Conservation (phyloP, 495 filamentous ascomycete species). For the Rhypophila decipiens region DNA sequence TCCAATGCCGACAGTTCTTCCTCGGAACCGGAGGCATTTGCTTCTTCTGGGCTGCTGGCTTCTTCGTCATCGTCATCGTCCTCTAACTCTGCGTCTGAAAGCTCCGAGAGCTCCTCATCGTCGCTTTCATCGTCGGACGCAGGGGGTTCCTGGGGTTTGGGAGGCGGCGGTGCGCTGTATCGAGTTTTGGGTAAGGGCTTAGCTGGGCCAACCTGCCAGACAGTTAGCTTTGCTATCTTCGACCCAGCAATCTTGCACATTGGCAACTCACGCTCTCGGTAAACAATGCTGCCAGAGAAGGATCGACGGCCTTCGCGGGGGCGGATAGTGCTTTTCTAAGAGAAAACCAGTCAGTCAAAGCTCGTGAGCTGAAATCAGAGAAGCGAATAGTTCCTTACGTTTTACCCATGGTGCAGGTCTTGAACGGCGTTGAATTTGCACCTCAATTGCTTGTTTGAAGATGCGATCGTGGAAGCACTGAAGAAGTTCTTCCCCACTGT, state of each 20-base stretch:
- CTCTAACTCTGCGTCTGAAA: slow-evolving; percentile 27
- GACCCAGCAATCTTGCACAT: slow-evolving; percentile 25
- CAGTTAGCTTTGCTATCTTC: slow-evolving; percentile 47
- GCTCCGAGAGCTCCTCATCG: slow-evolving; percentile 21
- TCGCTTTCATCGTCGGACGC: slow-evolving; percentile 3
- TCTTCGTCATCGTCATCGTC: slow-evolving; percentile 30
- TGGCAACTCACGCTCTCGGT: slow-evolving; percentile 69
- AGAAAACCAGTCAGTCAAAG: neutral
- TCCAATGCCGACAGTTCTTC: slow-evolving; percentile 20
- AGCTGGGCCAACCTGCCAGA: slow-evolving; percentile 59
- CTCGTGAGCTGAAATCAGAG: slow-evolving; percentile 1
- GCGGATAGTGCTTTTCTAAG: slow-evolving; percentile 31
- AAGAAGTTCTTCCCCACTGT: slow-evolving; percentile 3
- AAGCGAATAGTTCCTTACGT: slow-evolving; percentile 5
- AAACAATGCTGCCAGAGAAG: slow-evolving; percentile 72
- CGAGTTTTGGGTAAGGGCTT: slow-evolving; percentile 48
- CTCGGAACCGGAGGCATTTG: no score
- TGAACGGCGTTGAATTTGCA: neutral
- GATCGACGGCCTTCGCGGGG: slow-evolving; percentile 57
- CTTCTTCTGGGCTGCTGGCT: slow-evolving; percentile 24
- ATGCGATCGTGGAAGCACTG: neutral
- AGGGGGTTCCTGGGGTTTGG: slow-evolving; percentile 14
- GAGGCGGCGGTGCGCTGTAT: slow-evolving; percentile 34
- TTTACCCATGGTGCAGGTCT: slow-evolving; percentile 19
- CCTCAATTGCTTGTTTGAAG: neutral